Evolutionary conservation across 257 asterid genomes (phyloP).

Genomic region (Leptodermis oblonga): DNA sequence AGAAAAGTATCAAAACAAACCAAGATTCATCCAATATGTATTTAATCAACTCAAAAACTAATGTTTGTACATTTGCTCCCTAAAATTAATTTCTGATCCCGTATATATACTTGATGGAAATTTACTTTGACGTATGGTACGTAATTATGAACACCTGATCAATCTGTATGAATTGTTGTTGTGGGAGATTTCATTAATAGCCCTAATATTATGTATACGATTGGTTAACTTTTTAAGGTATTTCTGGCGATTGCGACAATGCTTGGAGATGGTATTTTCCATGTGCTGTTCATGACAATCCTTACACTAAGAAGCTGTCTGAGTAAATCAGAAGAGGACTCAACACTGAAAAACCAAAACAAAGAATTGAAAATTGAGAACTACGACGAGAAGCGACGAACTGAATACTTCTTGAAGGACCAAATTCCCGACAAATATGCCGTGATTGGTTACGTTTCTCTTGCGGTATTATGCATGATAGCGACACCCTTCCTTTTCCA

Average conservation of each 20-base stretch:
- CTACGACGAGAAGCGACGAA: constrained; percentile 36
- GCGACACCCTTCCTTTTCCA: constrained; percentile 43
- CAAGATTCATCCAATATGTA: too few species aligned
- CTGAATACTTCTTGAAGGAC: constrained; percentile 46
- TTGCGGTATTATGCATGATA: constrained; percentile 34
- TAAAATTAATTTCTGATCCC: too few species aligned
- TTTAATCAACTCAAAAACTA: too few species aligned
- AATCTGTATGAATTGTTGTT: too few species aligned
- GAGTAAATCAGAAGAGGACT: constrained; percentile 2
- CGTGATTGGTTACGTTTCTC: constrained; percentile 31
- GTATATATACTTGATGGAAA: too few species aligned
- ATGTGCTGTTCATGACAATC: constrained; percentile 45
- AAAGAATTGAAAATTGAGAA: background rate
- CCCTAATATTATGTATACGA: too few species aligned
- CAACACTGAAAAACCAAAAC: background rate
- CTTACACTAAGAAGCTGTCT: constrained; percentile 24
- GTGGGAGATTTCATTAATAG: too few species aligned
- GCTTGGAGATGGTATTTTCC: constrained; percentile 79
- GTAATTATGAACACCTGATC: too few species aligned
- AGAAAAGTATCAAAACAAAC: too few species aligned
- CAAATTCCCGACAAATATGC: constrained; percentile 41
- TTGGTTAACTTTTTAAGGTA: too few species aligned
- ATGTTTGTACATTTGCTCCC: too few species aligned
- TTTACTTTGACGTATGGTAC: too few species aligned
- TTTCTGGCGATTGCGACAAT: constrained; percentile 69